phyloP scores from a whole-genome alignment of 108 stramenopile species.

The Mayamaea pseudoterrestris region DNA sequence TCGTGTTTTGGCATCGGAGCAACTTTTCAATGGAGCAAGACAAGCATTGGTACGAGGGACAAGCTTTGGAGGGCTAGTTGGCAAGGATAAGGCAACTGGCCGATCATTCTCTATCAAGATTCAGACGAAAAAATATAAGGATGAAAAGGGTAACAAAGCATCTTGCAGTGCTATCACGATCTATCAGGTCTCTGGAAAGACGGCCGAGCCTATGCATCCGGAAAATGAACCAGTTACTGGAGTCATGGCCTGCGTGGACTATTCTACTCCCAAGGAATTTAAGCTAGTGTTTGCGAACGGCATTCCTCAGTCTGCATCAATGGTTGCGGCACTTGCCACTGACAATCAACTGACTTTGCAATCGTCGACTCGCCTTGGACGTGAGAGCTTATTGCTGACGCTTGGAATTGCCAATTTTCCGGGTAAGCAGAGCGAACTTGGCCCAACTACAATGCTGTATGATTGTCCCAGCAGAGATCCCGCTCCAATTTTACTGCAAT shows the following conservation, averaged over 20 bases:
- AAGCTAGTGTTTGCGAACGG: no score
- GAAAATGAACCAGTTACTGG: not conserved
- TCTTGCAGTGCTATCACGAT: not conserved
- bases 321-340: not conserved
- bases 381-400: slow-evolving; percentile 59
- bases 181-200: not conserved
- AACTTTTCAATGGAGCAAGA: no score
- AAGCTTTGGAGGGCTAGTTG: not conserved
- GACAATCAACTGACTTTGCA: not conserved
- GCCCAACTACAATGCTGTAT: slow-evolving; percentile 26
- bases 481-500: not conserved
- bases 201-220: not conserved
- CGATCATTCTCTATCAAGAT: not conserved
- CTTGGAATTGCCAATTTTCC: slow-evolving; percentile 51
- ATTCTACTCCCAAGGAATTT: not conserved
- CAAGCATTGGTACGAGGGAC: no score
- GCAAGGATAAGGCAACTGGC: not conserved
- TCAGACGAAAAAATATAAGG: not conserved
- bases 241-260: not conserved
- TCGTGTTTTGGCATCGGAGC: no score
- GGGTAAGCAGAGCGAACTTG: slow-evolving; percentile 29
- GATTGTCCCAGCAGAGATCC: not conserved
- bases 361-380: slow-evolving; percentile 33
- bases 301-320: not conserved
- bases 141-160: not conserved